Evolutionary conservation across 306 rosid species (phyloP), one percentile per base, ranked within the genome.

Genomic region (Prunus dulcis): DNA sequence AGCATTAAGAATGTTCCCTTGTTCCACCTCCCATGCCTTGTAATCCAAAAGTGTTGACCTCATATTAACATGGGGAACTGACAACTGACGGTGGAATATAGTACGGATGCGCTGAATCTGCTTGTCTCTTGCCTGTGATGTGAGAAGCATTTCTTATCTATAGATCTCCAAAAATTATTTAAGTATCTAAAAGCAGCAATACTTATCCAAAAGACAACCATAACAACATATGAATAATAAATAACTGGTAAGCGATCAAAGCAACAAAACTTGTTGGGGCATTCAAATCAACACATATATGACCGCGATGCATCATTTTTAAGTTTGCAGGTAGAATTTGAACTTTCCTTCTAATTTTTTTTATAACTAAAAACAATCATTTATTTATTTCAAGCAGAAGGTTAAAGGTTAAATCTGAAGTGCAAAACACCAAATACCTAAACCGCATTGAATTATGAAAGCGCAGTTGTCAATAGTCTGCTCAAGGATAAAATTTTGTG

Each of bases 61-160:
- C 90, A 90, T 88, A 81, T 87, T 84, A 82, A 78, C 86, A 73
- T 84, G 96, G 62, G 97, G 97, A 43, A 95, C 85, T 19, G 99
- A 90, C 80, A 95, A 73, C n/a, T 89, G 97, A 52, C 97, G 97
- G 45, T 89, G 97, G 83, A 92, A 95, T 81, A 92, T 79, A 78
- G 80, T 84, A 53, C 92, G 91, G 47, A 90, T 82, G 10, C 74
- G 82, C 79, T 92, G 93, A 67, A 84, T 77, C 82, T 95, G 97
- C 79, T 89, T 95, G 74, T 89, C 97, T 76, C 86, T 95, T 73
- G 81, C 93, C 97, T 90, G 85, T 65, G 67, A 67, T 51, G 77
- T 38, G 23, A 79, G 73, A 89, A 76, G 72, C 56, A 74, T 60
- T 78, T 78, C 43, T 58, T 53, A 49, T 22, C 32, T 9, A 22